These are phyloP conservation scores for Vachellia collinsii DNA, from an alignment of 306 rosid species.

Conservation along the genomic window DNA sequence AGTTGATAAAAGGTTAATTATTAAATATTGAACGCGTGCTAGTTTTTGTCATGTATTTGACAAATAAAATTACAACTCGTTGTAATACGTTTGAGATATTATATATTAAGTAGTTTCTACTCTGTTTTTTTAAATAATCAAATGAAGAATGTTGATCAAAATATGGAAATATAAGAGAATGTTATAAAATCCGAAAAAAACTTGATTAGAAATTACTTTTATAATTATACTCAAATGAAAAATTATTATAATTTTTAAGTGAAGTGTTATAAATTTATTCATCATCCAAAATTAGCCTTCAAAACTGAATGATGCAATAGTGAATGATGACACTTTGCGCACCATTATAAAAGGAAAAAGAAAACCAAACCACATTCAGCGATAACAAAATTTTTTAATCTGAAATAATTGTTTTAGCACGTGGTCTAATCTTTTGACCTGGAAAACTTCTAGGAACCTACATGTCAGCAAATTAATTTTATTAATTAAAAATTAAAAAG, in stretches of 20 bases:
- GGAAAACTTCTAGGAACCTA: not conserved
- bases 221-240: not conserved
- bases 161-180: not conserved
- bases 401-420: not conserved
- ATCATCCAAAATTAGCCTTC: not conserved
- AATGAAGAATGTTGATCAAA: not conserved
- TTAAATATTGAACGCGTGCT: not conserved
- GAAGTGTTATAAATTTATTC: not conserved
- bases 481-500: not conserved
- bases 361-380: not conserved
- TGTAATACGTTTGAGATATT: not conserved
- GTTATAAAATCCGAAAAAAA: not conserved
- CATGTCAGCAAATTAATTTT: not conserved
- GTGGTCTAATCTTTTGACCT: not conserved
- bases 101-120: not conserved
- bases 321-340: not conserved
- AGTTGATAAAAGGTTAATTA: not conserved
- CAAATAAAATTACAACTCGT: no score
- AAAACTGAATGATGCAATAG: not conserved
- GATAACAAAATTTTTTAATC: not conserved
- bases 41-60: not conserved
- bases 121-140: not conserved
- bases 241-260: no score
- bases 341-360: not conserved
- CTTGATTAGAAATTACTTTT: no score